A percentile compares a stretch with the other conserved stretches of the same genome.
Conservation (phyloP, 148 eudicot species). For the Selenicereus undatus region DNA sequence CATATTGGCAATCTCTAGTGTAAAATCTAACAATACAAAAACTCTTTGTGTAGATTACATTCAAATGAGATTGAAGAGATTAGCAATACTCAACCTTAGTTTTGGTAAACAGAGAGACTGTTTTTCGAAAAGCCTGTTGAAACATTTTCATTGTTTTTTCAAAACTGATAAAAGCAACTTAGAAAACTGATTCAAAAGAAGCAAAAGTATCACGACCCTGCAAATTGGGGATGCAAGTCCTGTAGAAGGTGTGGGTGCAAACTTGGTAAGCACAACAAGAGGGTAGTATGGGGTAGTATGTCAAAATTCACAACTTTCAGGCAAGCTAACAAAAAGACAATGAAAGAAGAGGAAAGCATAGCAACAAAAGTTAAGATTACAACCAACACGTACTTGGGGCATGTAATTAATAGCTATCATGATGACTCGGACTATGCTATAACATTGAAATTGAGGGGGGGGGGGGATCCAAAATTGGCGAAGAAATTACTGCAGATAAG, state of each 20-base stretch:
- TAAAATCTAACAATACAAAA: no score
- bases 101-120: neutral
- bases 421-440: slow-evolving; percentile 66
- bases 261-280: neutral
- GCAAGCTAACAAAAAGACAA: neutral
- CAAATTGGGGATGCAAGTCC: neutral
- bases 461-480: neutral
- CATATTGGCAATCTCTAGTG: neutral
- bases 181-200: no score
- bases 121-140: neutral
- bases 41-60: neutral
- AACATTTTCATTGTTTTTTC: neutral
- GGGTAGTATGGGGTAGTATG: no score
- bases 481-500: neutral
- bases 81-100: neutral
- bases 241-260: neutral
- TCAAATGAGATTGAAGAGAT: neutral
- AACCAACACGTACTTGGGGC: slow-evolving; percentile 55
- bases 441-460: neutral
- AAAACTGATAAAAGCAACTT: no score
- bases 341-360: neutral
- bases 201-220: no score
- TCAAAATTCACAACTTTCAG: neutral
- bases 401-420: slow-evolving; percentile 76
- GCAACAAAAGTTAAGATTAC: neutral